Conservation (phyloP, 2,329 filamentous ascomycete genomes). For the Aaosphaeria pasadenensis region DNA sequence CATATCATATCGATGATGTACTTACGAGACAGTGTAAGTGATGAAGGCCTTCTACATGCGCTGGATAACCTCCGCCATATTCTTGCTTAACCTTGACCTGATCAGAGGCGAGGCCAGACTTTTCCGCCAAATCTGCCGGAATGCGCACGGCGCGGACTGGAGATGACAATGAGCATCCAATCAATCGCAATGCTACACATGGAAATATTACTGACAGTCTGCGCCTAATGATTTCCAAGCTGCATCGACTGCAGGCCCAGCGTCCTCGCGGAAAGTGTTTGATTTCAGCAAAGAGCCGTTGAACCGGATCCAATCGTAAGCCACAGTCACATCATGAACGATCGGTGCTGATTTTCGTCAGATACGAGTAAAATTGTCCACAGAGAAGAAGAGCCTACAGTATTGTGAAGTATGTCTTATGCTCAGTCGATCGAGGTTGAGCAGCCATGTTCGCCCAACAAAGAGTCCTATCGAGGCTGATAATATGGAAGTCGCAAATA, state of each 20-base stretch:
- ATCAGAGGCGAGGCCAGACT: conserved; percentile 51
- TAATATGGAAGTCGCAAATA: conserved; percentile 13
- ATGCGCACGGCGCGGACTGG: conserved; percentile 43
- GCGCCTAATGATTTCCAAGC: conserved; percentile 56
- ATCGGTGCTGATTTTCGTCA: not conserved
- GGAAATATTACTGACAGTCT: conserved; percentile 44
- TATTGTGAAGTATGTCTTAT: conserved; percentile 29
- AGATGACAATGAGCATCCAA: not conserved
- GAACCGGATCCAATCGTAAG: conserved; percentile 44
- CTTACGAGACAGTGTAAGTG: conserved; percentile 2
- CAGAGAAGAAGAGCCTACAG: conserved; percentile 16
- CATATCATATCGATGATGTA: not conserved
- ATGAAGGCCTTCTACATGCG: not conserved
- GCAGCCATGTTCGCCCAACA: conserved; percentile 7
- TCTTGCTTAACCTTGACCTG: conserved; percentile 57
- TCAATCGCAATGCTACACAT: not conserved
- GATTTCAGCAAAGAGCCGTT: conserved; percentile 57
- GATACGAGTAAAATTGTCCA: not conserved
- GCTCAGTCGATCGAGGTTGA: conserved; percentile 23
- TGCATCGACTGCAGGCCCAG: conserved; percentile 54
- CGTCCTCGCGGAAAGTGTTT: conserved; percentile 52
- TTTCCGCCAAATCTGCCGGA: conserved; percentile 45
- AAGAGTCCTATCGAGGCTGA: conserved; percentile 22
- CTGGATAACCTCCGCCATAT: conserved; percentile 47
- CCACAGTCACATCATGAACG: conserved; percentile 40